Percentiles rank a stretch among this genome's conserved stretches.
Evolutionary conservation across 257 asterid species (phyloP).

Genomic region (Fraxinus cuspidata): DNA sequence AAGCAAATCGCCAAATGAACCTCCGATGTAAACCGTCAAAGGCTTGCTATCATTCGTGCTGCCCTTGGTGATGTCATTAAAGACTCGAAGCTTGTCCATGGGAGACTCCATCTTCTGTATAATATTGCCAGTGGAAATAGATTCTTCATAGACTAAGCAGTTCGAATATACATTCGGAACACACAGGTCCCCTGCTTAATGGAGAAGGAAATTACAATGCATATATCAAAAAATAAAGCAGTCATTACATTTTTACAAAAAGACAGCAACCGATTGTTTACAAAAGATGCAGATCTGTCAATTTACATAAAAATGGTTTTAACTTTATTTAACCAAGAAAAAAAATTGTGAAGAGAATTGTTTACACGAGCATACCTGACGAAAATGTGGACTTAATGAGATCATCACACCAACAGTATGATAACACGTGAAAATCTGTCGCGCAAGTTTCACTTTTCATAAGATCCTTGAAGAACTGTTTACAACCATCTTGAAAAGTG

Average conservation of each 20-base stretch:
- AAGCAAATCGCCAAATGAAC: constrained; percentile 65
- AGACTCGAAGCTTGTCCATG: constrained; percentile 59
- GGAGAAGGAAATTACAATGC: constrained; percentile 13
- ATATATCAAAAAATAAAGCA: background rate
- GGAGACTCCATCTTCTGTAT: constrained; percentile 57
- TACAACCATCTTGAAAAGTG: constrained; percentile 66
- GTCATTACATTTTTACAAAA: background rate
- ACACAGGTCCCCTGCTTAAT: constrained; percentile 37
- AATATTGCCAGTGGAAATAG: constrained; percentile 54
- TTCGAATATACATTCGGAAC: constrained; percentile 49
- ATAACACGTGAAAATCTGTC: constrained; percentile 51
- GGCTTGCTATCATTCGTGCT: constrained; percentile 27
- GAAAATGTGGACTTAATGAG: constrained; percentile 57
- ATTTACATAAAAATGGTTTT: background rate
- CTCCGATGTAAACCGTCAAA: constrained; percentile 57
- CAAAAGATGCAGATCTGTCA: background rate
- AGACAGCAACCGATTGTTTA: background rate
- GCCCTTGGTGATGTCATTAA: constrained; percentile 36
- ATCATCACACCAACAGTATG: constrained; percentile 67
- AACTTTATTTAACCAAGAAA: background rate
- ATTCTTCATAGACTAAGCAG: constrained; percentile 53
- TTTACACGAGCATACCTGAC: constrained; percentile 44
- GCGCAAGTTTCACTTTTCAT: constrained; percentile 26
- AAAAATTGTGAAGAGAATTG: background rate
- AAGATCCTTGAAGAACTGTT: constrained; percentile 41